Evolutionary conservation across 495 filamentous ascomycete species (phyloP), one percentile per base, ranked within the genome.

Genomic region (Xylaria grammica): DNA sequence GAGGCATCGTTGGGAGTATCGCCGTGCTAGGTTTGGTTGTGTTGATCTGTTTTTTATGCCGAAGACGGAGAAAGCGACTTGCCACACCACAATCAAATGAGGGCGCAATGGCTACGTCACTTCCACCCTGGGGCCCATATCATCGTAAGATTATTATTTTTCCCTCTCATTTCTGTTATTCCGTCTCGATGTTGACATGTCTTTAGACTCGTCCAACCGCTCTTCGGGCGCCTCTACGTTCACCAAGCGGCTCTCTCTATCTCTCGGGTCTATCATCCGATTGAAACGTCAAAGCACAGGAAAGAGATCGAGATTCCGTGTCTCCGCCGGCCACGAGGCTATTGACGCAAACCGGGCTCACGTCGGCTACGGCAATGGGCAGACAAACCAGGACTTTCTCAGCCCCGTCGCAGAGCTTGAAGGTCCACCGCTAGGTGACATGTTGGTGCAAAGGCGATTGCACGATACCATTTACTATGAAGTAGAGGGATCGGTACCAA

Each of bases 1-100:
- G 63, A 1, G 64, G 63, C 0, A 34, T 62, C n/a, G 48, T 69
- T 9, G 64, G 60, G 6, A 64, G 60, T n/a, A 19, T 62, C 2
- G 32, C 50, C 9, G 32, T 17, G 2, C 20, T 66, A 20, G 19
- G 53, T 10, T 22, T 69, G 11, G 32, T 69, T 32, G 48, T 19
- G 2, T 63, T 62, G 10, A 45, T 65, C 19, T 5, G 56, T 11
- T 62, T 61, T 38, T 42, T 38, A 4, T 64, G 60, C 26, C 30
- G 56, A 24, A 30, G 67, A 32, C 49, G 56, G 30, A 44, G 24
- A 45, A 45, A 5, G 3, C 6, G 24, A 4, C 27, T 26, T 0
- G 13, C 11, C 13, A 24, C 8, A 6, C 5, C 49, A 24, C 34
- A 40, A 34, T 9, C 24, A 30, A 46, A 30, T 0, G 59, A 44